Base-by-base conservation (phyloP, 2,329 filamentous ascomycete genomes). In the Grosmannia huntii region DNA sequence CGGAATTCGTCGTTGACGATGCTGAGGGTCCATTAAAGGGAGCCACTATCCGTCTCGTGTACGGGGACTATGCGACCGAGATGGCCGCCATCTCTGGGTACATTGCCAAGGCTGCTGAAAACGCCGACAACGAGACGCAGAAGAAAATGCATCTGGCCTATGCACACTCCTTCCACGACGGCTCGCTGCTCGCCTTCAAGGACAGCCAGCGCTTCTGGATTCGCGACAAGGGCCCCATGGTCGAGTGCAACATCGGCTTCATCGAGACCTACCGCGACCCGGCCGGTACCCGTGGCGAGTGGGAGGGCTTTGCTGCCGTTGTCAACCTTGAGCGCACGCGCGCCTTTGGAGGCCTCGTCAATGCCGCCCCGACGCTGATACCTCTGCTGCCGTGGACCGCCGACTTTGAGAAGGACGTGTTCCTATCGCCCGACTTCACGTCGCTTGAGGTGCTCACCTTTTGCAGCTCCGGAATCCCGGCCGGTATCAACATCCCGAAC, bases 391-490 rank as follows among this genome's bases (percentile, higher is more conserved):
- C 94, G 0, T 99, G 94, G 94, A 76, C 78, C 41, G 80, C 82
- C 53, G 87, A 89, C 0, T 99, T 97, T 64, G 94, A 99, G 69
- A 97, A 97, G 72, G 91, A 96, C 75, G 90, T 87, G 67, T 99
- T 99, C 72, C 73, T 95, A 41, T 92, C 89, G 56, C 94, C 94
- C 0, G 94, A 99, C 70, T 99, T 99, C 68, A 97, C 94, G 0
- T 94, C 88, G 11, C 78, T 97, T 1, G 94, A 99, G 70, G 90
- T 96, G 3, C 73, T 96, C 61, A 90, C 87, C 0, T 96, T 96
- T 65, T 80, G 81, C 68, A 81, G 76, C 56, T 84, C 77, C 60
- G 85, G 82, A 59, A 87, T 86, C 57, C 83, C 83, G 11, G 83
- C 82, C 27, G 84, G 84, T 28, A 85, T 85, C 66, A 85, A 86